A percentile compares a stretch with the other conserved stretches of the same genome.
Conservation (phyloP, 1,284 basidiomycete species). For the Entoloma clypeatum region DNA sequence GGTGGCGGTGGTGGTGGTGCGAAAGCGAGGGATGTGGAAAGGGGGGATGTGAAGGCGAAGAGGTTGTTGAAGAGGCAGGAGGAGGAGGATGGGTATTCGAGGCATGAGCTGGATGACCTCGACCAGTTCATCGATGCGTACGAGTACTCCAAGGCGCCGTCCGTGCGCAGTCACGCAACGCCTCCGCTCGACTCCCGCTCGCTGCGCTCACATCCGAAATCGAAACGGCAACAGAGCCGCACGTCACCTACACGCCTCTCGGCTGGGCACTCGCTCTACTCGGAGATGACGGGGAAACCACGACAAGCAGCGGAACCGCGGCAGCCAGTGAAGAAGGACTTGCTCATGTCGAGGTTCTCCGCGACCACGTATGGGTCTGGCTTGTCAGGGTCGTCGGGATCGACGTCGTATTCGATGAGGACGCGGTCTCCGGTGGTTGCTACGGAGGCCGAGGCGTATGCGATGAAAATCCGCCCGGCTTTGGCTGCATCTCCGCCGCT, state of each 20-base stretch:
- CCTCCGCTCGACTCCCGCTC: conserved; percentile 38
- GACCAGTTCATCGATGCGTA: conserved; percentile 54
- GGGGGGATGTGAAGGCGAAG: conserved; percentile 10
- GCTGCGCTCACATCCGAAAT: conserved; percentile 24
- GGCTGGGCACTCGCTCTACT: conserved; percentile 57
- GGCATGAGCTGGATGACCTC: conserved; percentile 39
- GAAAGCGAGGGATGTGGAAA: too few species aligned
- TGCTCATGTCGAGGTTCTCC: conserved; percentile 28
- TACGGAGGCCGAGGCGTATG: conserved; percentile 62
- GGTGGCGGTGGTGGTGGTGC: too few species aligned
- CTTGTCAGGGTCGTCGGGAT: too few species aligned
- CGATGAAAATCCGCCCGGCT: conserved; percentile 39
- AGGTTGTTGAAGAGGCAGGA: conserved; percentile 31
- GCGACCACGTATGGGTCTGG: conserved; percentile 35
- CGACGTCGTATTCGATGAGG: conserved; percentile 26
- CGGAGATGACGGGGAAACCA: conserved; percentile 61
- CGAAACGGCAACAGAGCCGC: conserved; percentile 12
- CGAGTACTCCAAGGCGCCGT: conserved; percentile 38
- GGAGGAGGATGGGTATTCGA: conserved; percentile 48
- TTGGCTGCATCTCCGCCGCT: conserved; percentile 25
- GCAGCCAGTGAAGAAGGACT: conserved; percentile 51
- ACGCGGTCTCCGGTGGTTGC: conserved; percentile 24
- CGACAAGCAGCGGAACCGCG: conserved; percentile 58
- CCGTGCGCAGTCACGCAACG: conserved; percentile 30
- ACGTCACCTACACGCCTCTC: conserved; percentile 25